Evolutionary conservation across 306 rosid species (phyloP).

Genomic region (Cajanus cajan): DNA sequence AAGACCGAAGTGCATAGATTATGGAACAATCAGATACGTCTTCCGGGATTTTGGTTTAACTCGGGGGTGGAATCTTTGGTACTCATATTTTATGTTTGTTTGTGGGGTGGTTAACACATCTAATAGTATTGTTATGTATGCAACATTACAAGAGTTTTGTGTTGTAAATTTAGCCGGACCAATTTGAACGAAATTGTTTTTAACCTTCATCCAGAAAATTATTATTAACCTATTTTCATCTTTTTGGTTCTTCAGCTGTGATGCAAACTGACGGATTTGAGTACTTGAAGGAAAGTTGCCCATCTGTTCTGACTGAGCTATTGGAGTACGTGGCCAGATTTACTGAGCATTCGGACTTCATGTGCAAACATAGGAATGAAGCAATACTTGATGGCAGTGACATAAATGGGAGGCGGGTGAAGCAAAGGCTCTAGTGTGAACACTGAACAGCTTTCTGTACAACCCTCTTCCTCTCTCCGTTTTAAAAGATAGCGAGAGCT

Average conservation of each 20-base stretch:
- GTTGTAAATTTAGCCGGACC: background rate
- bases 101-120: background rate
- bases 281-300: conserved; percentile 90
- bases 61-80: background rate
- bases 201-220: background rate
- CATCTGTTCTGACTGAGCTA: conserved; percentile 75
- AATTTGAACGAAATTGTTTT: background rate
- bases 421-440: conserved; percentile 66
- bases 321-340: conserved; percentile 85
- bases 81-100: background rate
- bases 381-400: conserved; percentile 78
- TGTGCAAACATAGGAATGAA: conserved; percentile 66
- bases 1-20: background rate
- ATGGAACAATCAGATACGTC: background rate
- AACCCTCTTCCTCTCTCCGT: conserved; percentile 27
- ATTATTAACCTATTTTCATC: conserved; percentile 9
- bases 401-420: conserved; percentile 87
- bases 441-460: conserved; percentile 25
- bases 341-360: conserved; percentile 60
- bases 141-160: background rate
- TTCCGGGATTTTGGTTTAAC: conserved; percentile 6
- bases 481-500: conserved; percentile 25
- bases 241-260: conserved; percentile 55
- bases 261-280: conserved; percentile 91
- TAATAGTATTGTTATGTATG: too few species aligned